phyloP scores from a whole-genome alignment of 2,329 filamentous ascomycete species.

The Fusarium keratoplasticum region DNA sequence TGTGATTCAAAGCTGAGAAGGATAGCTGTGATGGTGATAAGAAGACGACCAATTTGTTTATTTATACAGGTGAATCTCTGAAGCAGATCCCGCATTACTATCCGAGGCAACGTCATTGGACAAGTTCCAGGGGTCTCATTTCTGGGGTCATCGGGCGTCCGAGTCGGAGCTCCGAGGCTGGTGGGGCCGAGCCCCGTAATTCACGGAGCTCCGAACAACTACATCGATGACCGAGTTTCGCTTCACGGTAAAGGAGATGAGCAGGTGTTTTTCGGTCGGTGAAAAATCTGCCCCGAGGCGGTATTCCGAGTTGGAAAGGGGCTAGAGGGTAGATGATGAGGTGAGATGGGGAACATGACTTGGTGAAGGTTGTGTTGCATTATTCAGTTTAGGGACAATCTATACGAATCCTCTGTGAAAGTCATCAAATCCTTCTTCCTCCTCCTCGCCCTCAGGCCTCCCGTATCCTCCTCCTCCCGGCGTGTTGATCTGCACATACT shows the following conservation, averaged over 20 bases:
- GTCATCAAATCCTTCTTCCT: constrained; percentile 1
- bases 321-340: background rate
- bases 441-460: background rate
- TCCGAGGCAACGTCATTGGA: background rate
- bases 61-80: background rate
- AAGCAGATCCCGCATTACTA: background rate
- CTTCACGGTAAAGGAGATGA: background rate
- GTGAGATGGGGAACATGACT: background rate
- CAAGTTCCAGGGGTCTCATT: background rate
- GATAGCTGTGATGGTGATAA: background rate
- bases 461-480: constrained; percentile 50
- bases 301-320: background rate
- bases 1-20: background rate
- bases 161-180: background rate
- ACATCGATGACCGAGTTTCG: background rate
- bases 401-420: constrained; percentile 22
- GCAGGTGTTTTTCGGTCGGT: background rate
- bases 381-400: background rate
- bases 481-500: constrained; percentile 51
- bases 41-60: background rate
- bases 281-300: background rate
- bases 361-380: background rate
- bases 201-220: background rate
- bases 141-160: background rate
- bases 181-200: background rate